Evolutionary conservation across 495 filamentous ascomycete species (phyloP).

Genomic region (Cenococcum geophilum): DNA sequence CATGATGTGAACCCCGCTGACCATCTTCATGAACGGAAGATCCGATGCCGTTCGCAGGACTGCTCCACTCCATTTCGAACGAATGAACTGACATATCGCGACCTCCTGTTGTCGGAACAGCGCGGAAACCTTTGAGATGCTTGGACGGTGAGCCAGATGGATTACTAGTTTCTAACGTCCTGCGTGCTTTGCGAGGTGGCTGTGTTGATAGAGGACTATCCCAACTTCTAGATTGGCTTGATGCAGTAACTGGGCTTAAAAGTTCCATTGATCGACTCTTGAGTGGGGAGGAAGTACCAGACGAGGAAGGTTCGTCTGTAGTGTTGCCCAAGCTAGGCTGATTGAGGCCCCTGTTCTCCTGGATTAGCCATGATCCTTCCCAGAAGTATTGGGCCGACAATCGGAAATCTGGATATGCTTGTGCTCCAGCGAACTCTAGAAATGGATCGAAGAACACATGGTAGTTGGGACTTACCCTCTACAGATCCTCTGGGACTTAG

Average conservation of each 20-base stretch:
- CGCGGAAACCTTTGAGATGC: slow-evolving; percentile 17
- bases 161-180: slow-evolving; percentile 24
- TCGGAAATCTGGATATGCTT: background rate
- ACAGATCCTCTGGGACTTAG: slow-evolving; percentile 80
- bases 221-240: slow-evolving; percentile 19
- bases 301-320: slow-evolving; percentile 27
- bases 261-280: slow-evolving; percentile 27
- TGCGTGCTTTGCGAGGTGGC: slow-evolving; percentile 19
- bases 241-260: slow-evolving; percentile 22
- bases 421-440: no score
- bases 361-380: slow-evolving; percentile 18
- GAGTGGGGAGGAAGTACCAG: slow-evolving; percentile 21
- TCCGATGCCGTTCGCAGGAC: slow-evolving; percentile 28
- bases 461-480: slow-evolving; percentile 58
- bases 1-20: slow-evolving; percentile 24
- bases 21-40: slow-evolving; percentile 34
- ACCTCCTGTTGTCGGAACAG: slow-evolving; percentile 22
- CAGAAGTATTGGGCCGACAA: background rate
- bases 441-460: no score
- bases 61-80: slow-evolving; percentile 24
- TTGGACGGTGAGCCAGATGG: slow-evolving; percentile 14
- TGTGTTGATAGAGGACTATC: slow-evolving; percentile 8
- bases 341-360: slow-evolving; percentile 23
- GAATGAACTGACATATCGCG: slow-evolving; percentile 37
- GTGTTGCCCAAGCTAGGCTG: slow-evolving; percentile 23